Evolutionary conservation across 2,329 filamentous ascomycete genomes (phyloP).

Genomic region (Drechslera avenae): DNA sequence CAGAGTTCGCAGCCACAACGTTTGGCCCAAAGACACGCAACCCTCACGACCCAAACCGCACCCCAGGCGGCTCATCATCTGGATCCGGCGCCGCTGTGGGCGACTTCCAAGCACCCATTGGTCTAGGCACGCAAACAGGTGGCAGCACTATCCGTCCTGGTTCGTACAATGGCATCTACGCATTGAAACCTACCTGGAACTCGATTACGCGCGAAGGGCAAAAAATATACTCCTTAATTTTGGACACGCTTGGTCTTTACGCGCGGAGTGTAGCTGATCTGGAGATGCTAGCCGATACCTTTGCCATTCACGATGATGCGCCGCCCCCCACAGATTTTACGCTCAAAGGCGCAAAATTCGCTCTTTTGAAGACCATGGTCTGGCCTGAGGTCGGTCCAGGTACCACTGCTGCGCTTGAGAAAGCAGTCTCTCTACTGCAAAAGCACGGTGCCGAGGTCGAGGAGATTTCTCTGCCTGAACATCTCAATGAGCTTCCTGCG

Average conservation of each 20-base stretch:
- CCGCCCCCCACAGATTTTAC: conserved; percentile 43
- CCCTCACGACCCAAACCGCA: conserved; percentile 58
- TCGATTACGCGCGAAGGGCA: conserved; percentile 66
- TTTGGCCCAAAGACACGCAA: conserved; percentile 63
- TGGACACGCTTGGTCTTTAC: conserved; percentile 68
- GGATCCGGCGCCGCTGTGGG: conserved; percentile 70
- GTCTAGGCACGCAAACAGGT: conserved; percentile 68
- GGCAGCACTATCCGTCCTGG: conserved; percentile 68
- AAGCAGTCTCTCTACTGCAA: conserved; percentile 41
- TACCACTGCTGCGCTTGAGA: conserved; percentile 43
- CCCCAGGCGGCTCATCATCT: conserved; percentile 70
- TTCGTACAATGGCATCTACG: conserved; percentile 69
- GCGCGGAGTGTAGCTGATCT: conserved; percentile 64
- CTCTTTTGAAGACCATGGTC: conserved; percentile 56
- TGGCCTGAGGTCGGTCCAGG: conserved; percentile 54
- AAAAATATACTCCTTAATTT: conserved; percentile 62
- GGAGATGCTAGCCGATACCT: conserved; percentile 60
- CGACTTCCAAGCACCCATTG: conserved; percentile 66
- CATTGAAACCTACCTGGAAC: conserved; percentile 70
- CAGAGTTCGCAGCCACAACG: conserved; percentile 66
- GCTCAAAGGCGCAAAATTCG: conserved; percentile 58
- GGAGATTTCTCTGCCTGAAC: conserved; percentile 59
- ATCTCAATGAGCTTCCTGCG: conserved; percentile 44
- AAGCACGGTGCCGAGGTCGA: conserved; percentile 61
- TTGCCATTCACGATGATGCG: conserved; percentile 60